Conservation (phyloP, 2,329 filamentous ascomycete species). For the Rosellinia necatrix region DNA sequence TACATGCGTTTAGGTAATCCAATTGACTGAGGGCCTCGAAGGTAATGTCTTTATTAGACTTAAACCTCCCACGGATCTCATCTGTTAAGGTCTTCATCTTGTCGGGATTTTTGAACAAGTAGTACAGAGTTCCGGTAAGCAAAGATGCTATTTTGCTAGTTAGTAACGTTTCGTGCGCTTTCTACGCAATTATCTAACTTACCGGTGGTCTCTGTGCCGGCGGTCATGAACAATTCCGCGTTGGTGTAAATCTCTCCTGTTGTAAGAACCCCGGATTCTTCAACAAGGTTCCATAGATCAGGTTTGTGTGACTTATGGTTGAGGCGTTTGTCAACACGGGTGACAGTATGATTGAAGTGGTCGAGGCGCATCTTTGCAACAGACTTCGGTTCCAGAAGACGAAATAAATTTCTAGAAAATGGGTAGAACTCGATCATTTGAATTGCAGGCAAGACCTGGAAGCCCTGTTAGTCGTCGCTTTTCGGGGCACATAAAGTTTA, state of each 20-base stretch:
- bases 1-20: slow-evolving; percentile 37
- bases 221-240: slow-evolving; percentile 33
- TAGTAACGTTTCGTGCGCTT: not conserved
- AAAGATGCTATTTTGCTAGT: slow-evolving; percentile 27
- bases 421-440: slow-evolving; percentile 26
- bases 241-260: slow-evolving; percentile 28
- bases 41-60: slow-evolving; percentile 35
- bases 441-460: slow-evolving; percentile 14
- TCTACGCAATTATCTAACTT: not conserved
- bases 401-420: slow-evolving; percentile 12
- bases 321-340: slow-evolving; percentile 23
- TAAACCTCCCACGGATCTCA: slow-evolving; percentile 23
- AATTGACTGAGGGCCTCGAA: slow-evolving; percentile 30
- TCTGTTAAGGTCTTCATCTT: slow-evolving; percentile 18
- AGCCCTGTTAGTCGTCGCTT: not conserved
- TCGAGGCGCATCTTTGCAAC: slow-evolving; percentile 21
- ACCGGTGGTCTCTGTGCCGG: slow-evolving; percentile 29
- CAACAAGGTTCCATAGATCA: slow-evolving; percentile 37
- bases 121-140: slow-evolving; percentile 23
- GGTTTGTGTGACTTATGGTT: slow-evolving; percentile 26
- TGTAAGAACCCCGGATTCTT: slow-evolving; percentile 27
- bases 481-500: not conserved
- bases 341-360: slow-evolving; percentile 24
- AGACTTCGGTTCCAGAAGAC: slow-evolving; percentile 18
- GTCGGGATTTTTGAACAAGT: slow-evolving; percentile 22